Base-by-base conservation (phyloP, 768 basidiomycete species). In the Cystofilobasidium capitatum region DNA sequence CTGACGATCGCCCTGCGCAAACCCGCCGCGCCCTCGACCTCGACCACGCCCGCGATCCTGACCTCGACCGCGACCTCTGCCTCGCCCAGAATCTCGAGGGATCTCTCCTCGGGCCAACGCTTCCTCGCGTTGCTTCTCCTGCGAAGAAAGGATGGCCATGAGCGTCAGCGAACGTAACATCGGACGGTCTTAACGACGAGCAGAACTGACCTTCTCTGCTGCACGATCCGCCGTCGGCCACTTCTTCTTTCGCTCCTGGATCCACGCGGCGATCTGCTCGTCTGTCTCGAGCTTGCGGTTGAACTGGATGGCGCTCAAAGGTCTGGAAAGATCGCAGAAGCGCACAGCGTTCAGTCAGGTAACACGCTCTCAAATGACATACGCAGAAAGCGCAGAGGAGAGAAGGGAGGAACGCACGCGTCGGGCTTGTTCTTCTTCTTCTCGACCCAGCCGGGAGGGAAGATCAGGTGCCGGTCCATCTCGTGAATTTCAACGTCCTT, bases 401-500 rank as follows among this genome's bases (percentile, higher is more conserved):
- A 37, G 20, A 70, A 35, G 31, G 4, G 3, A 1, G 1, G 24
- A 22, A 72, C 74, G 68, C 58, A 77, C 78, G 76, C 76, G 9
- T 70, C 57, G 36, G 71, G 73, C 29, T 73, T 72, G 42, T 70
- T 45, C 17, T 61, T 66, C 40, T 75, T 81, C 71, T 76, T 75
- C 55, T 82, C 80, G 35, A 85, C 79, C 85, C 86, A 89, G 26
- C 84, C 86, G 51, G 83, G 81, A 29, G 90, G 89, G 71, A 84
- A 89, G 57, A 91, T 84, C 49, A 91, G 80, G 75, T 91, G 89
- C n/a, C 89, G 81, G 72, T 91, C 89, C 89, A 90, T 91, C 84
- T 85, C 86, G 73, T 92, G 90, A 35, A 79, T 81, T 75, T 90
- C 86, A 20, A 90, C 83, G 31, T 83, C 79, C 74, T 88, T 88